Evolutionary conservation across 257 asterid genomes (phyloP).

Genomic region (Solanum pinnatisectum): DNA sequence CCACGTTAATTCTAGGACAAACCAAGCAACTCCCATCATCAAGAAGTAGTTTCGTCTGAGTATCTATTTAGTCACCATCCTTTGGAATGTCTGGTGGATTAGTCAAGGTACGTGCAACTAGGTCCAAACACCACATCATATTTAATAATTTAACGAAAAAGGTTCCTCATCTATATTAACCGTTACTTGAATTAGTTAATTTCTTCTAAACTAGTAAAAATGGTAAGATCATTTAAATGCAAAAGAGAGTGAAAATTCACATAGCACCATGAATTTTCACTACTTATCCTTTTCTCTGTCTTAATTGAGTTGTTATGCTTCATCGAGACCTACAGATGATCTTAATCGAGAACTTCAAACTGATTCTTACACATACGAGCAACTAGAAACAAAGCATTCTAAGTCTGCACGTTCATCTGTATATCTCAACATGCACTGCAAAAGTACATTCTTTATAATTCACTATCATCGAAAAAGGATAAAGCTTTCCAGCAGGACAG

Average conservation of each 20-base stretch:
- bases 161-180: not conserved
- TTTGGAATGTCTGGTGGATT: not conserved
- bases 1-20: not conserved
- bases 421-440: not conserved
- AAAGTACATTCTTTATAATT: not conserved
- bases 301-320: not conserved
- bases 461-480: not conserved
- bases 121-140: not conserved
- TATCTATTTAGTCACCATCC: not conserved
- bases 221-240: not conserved
- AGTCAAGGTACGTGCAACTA: not conserved
- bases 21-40: not conserved
- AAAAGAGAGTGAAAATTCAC: not conserved
- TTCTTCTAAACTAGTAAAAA: not conserved
- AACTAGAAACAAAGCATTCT: not conserved
- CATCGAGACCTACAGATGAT: not conserved
- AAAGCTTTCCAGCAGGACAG: not conserved
- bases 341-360: not conserved
- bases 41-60: not conserved
- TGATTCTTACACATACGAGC: not conserved
- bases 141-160: not conserved
- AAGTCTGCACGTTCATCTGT: not conserved
- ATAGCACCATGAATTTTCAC: not conserved
- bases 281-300: not conserved
- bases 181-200: not conserved